Evolutionary conservation across 2,329 filamentous ascomycete genomes (phyloP), one percentile per base, ranked within the genome.

Genomic region (Trichoderma asperellum): DNA sequence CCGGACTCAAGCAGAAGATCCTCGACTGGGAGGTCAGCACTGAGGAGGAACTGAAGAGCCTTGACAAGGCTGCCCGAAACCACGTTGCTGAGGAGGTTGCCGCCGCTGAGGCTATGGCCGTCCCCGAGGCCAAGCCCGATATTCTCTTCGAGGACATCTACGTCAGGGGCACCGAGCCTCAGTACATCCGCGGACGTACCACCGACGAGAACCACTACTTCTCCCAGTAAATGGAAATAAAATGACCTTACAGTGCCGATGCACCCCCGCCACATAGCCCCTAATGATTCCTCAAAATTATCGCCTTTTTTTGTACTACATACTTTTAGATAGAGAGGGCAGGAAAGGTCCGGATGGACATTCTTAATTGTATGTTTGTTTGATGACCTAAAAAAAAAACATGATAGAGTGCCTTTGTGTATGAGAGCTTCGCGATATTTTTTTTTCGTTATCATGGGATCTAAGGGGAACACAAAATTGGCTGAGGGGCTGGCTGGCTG

Each of bases 81-180:
- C 86, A 90, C 78, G 93, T 99, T 79, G 94, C 96, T 81, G 90
- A 89, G 74, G 95, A 99, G 87, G 95, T 97, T 69, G 92, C 91
- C 72, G 87, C 88, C 77, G 96, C 96, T 66, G 96, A 99, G 89
- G 87, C 89, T 77, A 97, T 98, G 93, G 81, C 88, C 52, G 81
- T 84, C 58, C 96, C 96, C 35, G 93, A 97, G 60, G 80, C 91
- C 69, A 96, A 88, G 71, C 84, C 90, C 67, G 88, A 93, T 82
- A 96, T 96, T 75, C 87, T 99, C 75, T 99, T 88, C 81, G 95
- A 99, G 89, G 95, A 97, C 81, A 97, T 97, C 81, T 98, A 97
- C 83, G 94, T 94, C 76, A 86, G 87, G 73, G 95, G 95, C 74
- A 91, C 88, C 71, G 95, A 97, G 88, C 94, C 94, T 69, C 84